Conservation (phyloP, 805 yeast species). For the Maudiozyma serrabonitensis region DNA sequence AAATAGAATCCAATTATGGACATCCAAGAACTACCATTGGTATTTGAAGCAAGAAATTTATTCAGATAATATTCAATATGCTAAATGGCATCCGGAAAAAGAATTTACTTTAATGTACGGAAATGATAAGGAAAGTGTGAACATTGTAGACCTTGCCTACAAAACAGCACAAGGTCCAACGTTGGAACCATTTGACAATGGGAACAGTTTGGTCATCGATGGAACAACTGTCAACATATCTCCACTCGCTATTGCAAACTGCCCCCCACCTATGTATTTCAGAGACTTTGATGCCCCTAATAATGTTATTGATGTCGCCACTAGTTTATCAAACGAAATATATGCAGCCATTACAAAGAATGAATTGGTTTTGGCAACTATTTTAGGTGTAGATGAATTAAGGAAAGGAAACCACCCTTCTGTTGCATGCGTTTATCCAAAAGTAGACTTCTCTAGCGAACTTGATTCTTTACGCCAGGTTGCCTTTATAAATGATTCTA, state of each 20-base stretch:
- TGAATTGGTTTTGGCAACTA: constrained; percentile 37
- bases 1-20: constrained; percentile 75
- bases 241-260: constrained; percentile 74
- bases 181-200: constrained; percentile 56
- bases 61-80: constrained; percentile 29
- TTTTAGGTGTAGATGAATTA: constrained; percentile 36
- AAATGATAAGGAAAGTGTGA: constrained; percentile 36
- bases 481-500: constrained; percentile 42
- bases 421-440: constrained; percentile 26
- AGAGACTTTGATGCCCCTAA: constrained; percentile 50
- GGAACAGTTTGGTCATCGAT: constrained; percentile 74
- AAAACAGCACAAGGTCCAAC: constrained; percentile 61
- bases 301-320: constrained; percentile 56
- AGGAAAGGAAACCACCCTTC: constrained; percentile 41
- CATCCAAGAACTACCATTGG: constrained; percentile 91
- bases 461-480: constrained; percentile 53
- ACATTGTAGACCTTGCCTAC: constrained; percentile 59
- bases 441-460: constrained; percentile 30
- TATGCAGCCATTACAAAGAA: constrained; percentile 49
- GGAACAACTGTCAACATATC: constrained; percentile 65
- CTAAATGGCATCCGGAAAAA: constrained; percentile 85
- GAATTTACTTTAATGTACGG: constrained; percentile 67
- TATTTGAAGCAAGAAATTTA: constrained; percentile 74
- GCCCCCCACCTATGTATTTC: constrained; percentile 88
- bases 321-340: constrained; percentile 45